Percentiles rank a stretch among this genome's conserved stretches.
These are phyloP conservation scores for Reutealis trisperma DNA, from an alignment of 345 rosid species.

Conservation along the genomic window DNA sequence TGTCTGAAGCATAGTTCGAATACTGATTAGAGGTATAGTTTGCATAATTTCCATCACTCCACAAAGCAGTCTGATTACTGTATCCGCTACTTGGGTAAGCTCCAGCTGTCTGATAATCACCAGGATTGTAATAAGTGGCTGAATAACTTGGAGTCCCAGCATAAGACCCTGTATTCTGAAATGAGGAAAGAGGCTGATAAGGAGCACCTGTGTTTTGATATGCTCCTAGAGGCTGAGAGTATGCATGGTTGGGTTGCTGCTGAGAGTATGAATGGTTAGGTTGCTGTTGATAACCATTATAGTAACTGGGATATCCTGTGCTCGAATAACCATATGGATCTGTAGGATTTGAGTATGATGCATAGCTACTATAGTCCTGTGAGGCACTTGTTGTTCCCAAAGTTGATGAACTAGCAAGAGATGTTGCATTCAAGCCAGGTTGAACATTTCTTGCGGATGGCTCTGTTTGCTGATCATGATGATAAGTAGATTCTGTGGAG, in stretches of 20 bases:
- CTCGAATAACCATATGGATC: slow-evolving; percentile 73
- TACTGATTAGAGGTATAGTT: slow-evolving; percentile 66
- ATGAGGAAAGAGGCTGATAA: slow-evolving; percentile 98
- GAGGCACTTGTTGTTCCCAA: slow-evolving; percentile 53
- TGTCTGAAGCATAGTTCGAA: slow-evolving; percentile 58
- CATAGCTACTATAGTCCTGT: slow-evolving; percentile 68
- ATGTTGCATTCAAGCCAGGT: slow-evolving; percentile 48
- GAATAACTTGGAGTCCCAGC: slow-evolving; percentile 96
- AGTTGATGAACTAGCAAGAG: slow-evolving; percentile 60
- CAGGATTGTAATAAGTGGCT: slow-evolving; percentile 97
- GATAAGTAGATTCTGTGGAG: slow-evolving; percentile 51
- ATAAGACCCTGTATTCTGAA: slow-evolving; percentile 99
- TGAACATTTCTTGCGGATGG: slow-evolving; percentile 43
- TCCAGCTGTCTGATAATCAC: slow-evolving; percentile 98
- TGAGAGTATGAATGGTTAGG: slow-evolving; percentile 38
- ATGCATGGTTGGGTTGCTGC: slow-evolving; percentile 63
- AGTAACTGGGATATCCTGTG: slow-evolving; percentile 75
- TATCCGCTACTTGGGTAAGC: slow-evolving; percentile 76
- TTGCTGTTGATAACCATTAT: slow-evolving; percentile 77
- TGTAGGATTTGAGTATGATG: slow-evolving; percentile 57
- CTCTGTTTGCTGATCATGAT: slow-evolving; percentile 56
- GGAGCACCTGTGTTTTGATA: slow-evolving; percentile 99
- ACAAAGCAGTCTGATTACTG: slow-evolving; percentile 61
- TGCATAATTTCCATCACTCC: slow-evolving; percentile 69
- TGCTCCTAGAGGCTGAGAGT: slow-evolving; percentile 80